Evolutionary conservation across 768 basidiomycete species (phyloP), one percentile per base, ranked within the genome.

Genomic region (Vishniacozyma victoriae): DNA sequence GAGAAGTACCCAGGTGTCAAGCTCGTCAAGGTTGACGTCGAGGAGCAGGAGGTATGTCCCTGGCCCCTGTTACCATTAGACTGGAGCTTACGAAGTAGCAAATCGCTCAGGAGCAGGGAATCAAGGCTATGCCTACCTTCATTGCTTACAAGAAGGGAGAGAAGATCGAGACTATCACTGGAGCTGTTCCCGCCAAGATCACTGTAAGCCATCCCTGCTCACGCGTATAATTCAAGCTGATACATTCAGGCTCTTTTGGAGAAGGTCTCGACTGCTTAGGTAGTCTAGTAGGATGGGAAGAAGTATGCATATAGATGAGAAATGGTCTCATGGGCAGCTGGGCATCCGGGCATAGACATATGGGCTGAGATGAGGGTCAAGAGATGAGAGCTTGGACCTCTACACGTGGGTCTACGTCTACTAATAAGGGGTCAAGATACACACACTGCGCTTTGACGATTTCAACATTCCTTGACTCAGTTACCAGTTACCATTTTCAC

Each of bases 91-190:
- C 23, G 35, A 35, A n/a, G 23, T 35, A 71, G 65, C 69, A 73
- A 29, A 55, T 74, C 50, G 64, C 71, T 18, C 31, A 63, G 25
- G 58, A 62, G 19, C 63, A 62, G 31, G 50, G 45, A 9, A 65
- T 75, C 51, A 49, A 60, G 27, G 68, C 71, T 25, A 75, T 75
- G 75, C 75, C 75, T 6, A 75, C 75, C 4, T 75, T 75, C 59
- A 48, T 67, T 25, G 70, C 70, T 31, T 67, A 70, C 62, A 60
- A 67, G 51, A 61, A 66, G 39, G 73, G 72, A n/a, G 41, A 67
- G 33, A 62, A 60, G 46, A 57, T 73, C 22, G 68, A 67, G 22
- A 58, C 66, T 24, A 47, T 73, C 18, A 59, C 59, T 22, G 75
- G 75, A 20, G 75, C 75, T 23, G 50, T 48, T 13, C 68, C 68